These are phyloP conservation scores for Pichiaceae sp. DNA, from an alignment of 1,139 yeast species.

Conservation along the genomic window DNA sequence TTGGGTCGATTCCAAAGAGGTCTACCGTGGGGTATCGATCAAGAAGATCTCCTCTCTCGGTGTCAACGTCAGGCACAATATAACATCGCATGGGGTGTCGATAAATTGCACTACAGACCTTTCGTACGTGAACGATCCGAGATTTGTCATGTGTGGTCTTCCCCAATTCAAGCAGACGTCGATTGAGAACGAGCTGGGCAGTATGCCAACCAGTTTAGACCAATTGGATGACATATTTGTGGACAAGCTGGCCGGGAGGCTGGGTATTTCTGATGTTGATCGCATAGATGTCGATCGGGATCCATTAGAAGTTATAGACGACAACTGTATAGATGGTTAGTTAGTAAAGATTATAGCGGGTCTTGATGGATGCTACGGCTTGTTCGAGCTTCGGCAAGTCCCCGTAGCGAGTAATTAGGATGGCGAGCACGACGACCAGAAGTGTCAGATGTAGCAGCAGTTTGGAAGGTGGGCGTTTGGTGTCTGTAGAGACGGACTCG, in stretches of 20 bases:
- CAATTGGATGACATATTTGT: slow-evolving; percentile 9
- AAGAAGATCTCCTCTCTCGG: slow-evolving; percentile 86
- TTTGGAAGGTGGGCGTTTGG: too few relatives aligned
- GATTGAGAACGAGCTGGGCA: slow-evolving; percentile 15
- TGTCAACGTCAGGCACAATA: slow-evolving; percentile 71
- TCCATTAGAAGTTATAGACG: background rate
- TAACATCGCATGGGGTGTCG: slow-evolving; percentile 87
- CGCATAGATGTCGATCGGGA: background rate
- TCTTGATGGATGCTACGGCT: too few relatives aligned
- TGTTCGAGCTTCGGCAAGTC: too few relatives aligned
- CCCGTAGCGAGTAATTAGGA: too few relatives aligned
- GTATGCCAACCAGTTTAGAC: slow-evolving; percentile 2
- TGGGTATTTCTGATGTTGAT: slow-evolving; percentile 7
- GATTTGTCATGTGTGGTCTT: slow-evolving; percentile 80
- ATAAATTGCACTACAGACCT: slow-evolving; percentile 73
- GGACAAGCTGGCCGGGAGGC: slow-evolving; percentile 6
- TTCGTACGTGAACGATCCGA: slow-evolving; percentile 50
- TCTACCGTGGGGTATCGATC: slow-evolving; percentile 23
- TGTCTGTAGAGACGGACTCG: background rate
- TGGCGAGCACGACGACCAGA: too few relatives aligned
- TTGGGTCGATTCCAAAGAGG: slow-evolving; percentile 40
- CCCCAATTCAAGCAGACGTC: slow-evolving; percentile 52
- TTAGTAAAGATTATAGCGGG: background rate
- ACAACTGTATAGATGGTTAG: background rate
- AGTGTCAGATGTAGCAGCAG: too few relatives aligned